Conservation (phyloP, 2,329 filamentous ascomycete genomes). For the Amesomyces nigricolor region DNA sequence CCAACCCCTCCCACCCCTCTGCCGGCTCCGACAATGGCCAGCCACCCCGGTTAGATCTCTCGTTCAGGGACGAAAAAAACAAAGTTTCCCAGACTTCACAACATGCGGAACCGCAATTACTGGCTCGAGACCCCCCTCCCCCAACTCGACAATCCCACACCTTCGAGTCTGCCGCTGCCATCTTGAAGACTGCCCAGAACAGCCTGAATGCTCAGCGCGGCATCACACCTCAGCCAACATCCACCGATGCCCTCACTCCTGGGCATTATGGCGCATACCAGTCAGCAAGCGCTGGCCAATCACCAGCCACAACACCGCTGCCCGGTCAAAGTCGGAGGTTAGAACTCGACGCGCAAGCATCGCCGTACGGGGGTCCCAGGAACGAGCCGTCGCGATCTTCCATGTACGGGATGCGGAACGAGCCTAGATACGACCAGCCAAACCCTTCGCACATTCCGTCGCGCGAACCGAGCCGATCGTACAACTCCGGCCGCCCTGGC, state of each 20-base stretch:
- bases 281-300: conserved; percentile 10
- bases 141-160: conserved; percentile 21
- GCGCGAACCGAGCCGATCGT: conserved; percentile 63
- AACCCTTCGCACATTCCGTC: conserved; percentile 57
- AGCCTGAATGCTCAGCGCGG: conserved; percentile 26
- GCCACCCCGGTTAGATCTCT: conserved; percentile 15
- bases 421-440: conserved; percentile 56
- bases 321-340: conserved; percentile 19
- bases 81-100: conserved; percentile 9
- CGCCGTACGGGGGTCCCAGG: conserved; percentile 36
- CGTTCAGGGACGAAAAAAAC: conserved; percentile 1
- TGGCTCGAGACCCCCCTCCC: conserved; percentile 14
- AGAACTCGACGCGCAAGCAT: conserved; percentile 31
- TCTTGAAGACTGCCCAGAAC: conserved; percentile 27
- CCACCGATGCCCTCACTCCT: conserved; percentile 12
- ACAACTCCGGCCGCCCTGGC: conserved; percentile 53
- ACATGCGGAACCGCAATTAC: conserved; percentile 12
- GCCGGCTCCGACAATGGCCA: conserved; percentile 30
- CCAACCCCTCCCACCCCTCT: conserved; percentile 29
- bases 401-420: conserved; percentile 51
- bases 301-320: conserved; percentile 28
- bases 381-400: conserved; percentile 56
- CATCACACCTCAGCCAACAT: conserved; percentile 1
- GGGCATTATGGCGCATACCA: conserved; percentile 21
- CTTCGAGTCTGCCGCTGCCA: conserved; percentile 26